Base-by-base conservation (phyloP, 345 rosid genomes). In the Hibiscus trionum region DNA sequence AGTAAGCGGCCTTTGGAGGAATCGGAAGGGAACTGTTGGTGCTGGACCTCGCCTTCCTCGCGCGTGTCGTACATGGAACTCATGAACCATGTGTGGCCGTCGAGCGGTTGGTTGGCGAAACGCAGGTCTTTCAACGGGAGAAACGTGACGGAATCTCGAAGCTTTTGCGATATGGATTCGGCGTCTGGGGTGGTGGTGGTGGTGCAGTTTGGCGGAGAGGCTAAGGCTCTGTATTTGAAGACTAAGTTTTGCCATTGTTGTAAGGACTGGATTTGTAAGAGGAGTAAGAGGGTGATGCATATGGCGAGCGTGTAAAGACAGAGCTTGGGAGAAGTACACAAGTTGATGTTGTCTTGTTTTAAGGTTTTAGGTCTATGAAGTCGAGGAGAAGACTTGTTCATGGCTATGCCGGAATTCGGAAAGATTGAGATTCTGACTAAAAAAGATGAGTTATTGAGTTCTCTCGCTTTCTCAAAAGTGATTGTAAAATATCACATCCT, bases 1-100 rank as follows among this genome's bases (percentile, higher is more conserved):
- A 93, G 83, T 10, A 86, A n/a, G 78, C 89, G 75, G 14, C 77
- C 80, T 11, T 77, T 49, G 1, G 96, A 93, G 29, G 84, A 69
- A 4, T 81, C 44, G 2, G 96, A 88, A 1, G 96, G 95, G 72
- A 93, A 89, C 46, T 83, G 80, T 73, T 87, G 91, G 65, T 81
- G 81, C 19, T 89, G 96, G 11, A 82, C 98, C 71, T 81, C 90
- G 0, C 84, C 90, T 67, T 85, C 81, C n/a, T 85, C 86, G 29
- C 78, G 93, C 21, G 73, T 79, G 73, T 89, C 95, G 19, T 80
- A 72, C 73, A 84, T 71, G 31, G 96, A 88, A 79, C 93, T 90
- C 90, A 88, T 90, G 77, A 90, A 90, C 96, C 93, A 90, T 0
- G 91, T 88, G 76, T 88, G 91, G 57, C 90, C 96, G 10, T 78